These are phyloP conservation scores for Physaria fendleri DNA, from an alignment of 345 rosid species.

Conservation along the genomic window DNA sequence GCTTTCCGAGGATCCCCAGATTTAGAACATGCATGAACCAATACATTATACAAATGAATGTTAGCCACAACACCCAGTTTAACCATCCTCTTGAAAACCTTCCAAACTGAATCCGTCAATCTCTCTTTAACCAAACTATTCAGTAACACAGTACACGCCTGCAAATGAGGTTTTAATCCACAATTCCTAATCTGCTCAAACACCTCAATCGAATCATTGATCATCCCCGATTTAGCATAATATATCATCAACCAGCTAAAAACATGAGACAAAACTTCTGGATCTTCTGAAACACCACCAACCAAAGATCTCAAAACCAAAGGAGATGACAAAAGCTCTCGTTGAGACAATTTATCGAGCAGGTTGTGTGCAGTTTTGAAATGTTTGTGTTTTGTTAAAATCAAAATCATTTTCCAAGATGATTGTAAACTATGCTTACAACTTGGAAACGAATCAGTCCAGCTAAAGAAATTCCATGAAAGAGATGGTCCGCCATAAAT, in stretches of 20 bases:
- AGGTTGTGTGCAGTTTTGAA: constrained; percentile 67
- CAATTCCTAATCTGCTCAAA: constrained; percentile 56
- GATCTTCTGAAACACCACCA: constrained; percentile 37
- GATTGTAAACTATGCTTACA: constrained; percentile 57
- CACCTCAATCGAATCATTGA: constrained; percentile 61
- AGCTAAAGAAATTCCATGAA: constrained; percentile 54
- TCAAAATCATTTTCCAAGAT: constrained; percentile 74
- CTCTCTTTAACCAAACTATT: constrained; percentile 61
- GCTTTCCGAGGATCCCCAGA: constrained; percentile 66
- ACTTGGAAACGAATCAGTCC: constrained; percentile 43
- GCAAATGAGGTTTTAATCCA: constrained; percentile 67
- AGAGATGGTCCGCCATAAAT: constrained; percentile 55
- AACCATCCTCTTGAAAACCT: constrained; percentile 70
- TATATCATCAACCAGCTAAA: constrained; percentile 78
- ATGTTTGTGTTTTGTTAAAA: constrained; percentile 56
- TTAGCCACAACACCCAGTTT: constrained; percentile 63
- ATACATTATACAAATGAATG: constrained; percentile 71
- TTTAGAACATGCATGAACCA: constrained; percentile 85
- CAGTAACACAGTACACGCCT: constrained; percentile 83
- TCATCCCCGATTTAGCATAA: constrained; percentile 56
- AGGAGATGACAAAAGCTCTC: constrained; percentile 69
- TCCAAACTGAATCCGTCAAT: constrained; percentile 71
- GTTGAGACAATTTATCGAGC: constrained; percentile 67
- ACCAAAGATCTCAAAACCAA: constrained; percentile 59
- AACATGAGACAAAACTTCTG: constrained; percentile 62